Evolutionary conservation across 441 rosid species (phyloP), one percentile per base, ranked within the genome.

Genomic region (Flueggea neowawraea): DNA sequence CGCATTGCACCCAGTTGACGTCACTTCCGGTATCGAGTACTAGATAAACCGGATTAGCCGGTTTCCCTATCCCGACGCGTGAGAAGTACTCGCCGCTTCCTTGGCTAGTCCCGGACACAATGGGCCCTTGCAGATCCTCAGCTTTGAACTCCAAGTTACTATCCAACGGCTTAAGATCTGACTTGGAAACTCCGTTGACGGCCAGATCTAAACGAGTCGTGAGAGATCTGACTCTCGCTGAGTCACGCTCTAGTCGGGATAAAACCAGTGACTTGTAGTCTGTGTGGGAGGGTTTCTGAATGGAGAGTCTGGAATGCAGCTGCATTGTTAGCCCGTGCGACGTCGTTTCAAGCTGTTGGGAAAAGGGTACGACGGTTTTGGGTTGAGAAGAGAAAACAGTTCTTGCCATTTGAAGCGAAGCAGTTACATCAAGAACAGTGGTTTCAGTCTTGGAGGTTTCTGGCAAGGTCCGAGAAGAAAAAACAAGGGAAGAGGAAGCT

Each of bases 1-100:
- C 66, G 63, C 96, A 90, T 62, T 93, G 98, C 48, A 93, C 76
- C 98, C 98, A 93, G 52, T 78, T 86, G 69, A 90, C 73, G 78
- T 93, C 98, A 68, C 96, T 86, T 6, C 98, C 97, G 0, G 98
- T 93, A 75, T 93, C 98, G 3, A 93, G 73, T 6, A 90, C 97
- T 91, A 93, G 75, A 77, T 75, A 88, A 12, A 73, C 57, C 17
- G 81, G 74, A 45, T 72, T 80, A 17, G 91, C 71, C 15, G 97
- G 98, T 43, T 85, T 82, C 31, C 97, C 97, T 2, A 93, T 85
- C 36, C 97, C 98, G 22, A 93, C 52, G 68, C n/a, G n/a, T n/a
- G n/a, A n/a, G n/a, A n/a, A n/a, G n/a, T n/a, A n/a, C n/a, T n/a
- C n/a, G n/a, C n/a, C 95, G 83, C 57, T 89, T 73, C 97, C 96